These are phyloP conservation scores for Trifolium pratense DNA, from an alignment of 306 rosid genomes.

Conservation along the genomic window DNA sequence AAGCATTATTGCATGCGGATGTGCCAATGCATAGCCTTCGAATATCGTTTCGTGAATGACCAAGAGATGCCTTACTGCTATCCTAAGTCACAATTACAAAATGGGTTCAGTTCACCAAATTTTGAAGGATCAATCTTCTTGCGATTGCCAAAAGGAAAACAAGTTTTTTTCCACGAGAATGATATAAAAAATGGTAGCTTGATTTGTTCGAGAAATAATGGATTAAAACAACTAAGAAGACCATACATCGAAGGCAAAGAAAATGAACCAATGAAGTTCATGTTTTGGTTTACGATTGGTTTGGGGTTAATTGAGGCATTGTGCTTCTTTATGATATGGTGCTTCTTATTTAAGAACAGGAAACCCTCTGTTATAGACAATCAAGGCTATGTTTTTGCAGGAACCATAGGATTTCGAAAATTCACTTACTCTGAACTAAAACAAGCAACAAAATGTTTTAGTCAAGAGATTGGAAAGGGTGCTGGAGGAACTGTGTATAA, in stretches of 20 bases:
- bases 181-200: background rate
- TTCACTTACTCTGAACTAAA: conserved; percentile 21
- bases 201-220: conserved; percentile 12
- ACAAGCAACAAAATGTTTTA: conserved; percentile 13
- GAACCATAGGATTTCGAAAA: conserved; percentile 3
- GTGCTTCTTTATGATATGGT: conserved; percentile 28
- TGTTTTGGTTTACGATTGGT: conserved; percentile 31
- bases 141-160: background rate
- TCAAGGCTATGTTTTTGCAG: conserved; percentile 30
- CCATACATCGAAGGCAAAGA: background rate
- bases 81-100: conserved; percentile 15
- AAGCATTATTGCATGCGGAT: background rate
- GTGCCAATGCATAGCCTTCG: conserved; percentile 28
- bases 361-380: background rate
- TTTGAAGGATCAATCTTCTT: background rate
- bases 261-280: conserved; percentile 23
- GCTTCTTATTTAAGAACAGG: conserved; percentile 16
- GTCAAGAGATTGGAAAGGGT: conserved; percentile 40
- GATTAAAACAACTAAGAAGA: background rate
- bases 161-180: too few relatives aligned
- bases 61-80: background rate
- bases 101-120: background rate
- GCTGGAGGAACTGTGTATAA: conserved; percentile 38
- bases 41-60: background rate
- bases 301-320: conserved; percentile 23